A percentile compares a stretch with the other conserved stretches of the same genome.
These are phyloP conservation scores for Sisymbrium altissimum DNA, from an alignment of 345 rosid species.

Conservation along the genomic window DNA sequence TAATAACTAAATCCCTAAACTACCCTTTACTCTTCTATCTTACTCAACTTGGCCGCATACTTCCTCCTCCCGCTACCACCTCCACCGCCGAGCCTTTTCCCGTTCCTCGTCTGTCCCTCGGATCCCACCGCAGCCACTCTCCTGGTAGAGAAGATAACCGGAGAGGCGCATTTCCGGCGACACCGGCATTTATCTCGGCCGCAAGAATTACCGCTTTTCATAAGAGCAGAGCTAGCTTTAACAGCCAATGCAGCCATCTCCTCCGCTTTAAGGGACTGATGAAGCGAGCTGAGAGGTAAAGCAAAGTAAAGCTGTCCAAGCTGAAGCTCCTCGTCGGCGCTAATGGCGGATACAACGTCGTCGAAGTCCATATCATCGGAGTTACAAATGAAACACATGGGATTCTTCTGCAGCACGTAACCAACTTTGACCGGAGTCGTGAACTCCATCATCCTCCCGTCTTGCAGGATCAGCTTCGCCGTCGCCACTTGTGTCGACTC, in stretches of 20 bases:
- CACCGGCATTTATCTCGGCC: constrained; percentile 44
- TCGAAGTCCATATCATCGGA: constrained; percentile 94
- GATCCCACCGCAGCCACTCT: constrained; percentile 20
- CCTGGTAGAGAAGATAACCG: constrained; percentile 33
- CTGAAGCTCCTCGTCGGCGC: constrained; percentile 66
- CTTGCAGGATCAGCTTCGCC: constrained; percentile 71
- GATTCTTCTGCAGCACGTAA: constrained; percentile 51
- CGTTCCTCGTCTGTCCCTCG: too few relatives aligned
- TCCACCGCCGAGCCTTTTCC: too few relatives aligned
- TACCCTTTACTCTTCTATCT: constrained; percentile 68
- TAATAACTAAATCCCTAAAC: constrained; percentile 15
- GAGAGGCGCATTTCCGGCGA: constrained; percentile 40
- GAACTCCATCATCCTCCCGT: constrained; percentile 73
- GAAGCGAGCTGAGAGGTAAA: constrained; percentile 55
- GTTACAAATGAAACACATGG: constrained; percentile 75
- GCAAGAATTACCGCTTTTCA: constrained; percentile 29
- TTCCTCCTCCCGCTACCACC: too few relatives aligned
- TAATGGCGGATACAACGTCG: constrained; percentile 58
- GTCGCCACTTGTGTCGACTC: constrained; percentile 62
- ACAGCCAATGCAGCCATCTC: constrained; percentile 99
- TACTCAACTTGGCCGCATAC: constrained; percentile 54
- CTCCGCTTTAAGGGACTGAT: constrained; percentile 60
- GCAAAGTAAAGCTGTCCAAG: constrained; percentile 88
- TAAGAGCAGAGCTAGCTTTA: constrained; percentile 82
- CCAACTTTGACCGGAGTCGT: constrained; percentile 71